Conservation (phyloP, 2,329 filamentous ascomycete species). For the Cladosporium sphaerospermum region DNA sequence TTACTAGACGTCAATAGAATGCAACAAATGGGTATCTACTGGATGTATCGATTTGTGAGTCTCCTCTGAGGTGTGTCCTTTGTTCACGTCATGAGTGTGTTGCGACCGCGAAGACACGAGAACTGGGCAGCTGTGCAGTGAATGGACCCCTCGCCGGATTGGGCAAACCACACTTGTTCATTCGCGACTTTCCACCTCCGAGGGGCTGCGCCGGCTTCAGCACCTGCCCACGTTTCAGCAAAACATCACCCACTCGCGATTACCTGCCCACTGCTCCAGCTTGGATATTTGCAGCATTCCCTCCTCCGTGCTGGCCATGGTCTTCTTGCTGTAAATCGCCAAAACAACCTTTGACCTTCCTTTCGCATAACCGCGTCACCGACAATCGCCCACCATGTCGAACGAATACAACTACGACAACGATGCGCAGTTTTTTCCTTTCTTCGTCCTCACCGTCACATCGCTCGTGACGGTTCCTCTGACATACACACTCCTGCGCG, state of each 20-base stretch:
- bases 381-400: slow-evolving; percentile 56
- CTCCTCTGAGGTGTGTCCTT: too few relatives aligned
- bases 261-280: background rate
- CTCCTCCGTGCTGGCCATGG: slow-evolving; percentile 10
- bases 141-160: background rate
- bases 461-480: slow-evolving; percentile 82
- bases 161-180: background rate
- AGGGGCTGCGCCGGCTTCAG: background rate
- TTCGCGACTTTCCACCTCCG: background rate
- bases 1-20: too few relatives aligned
- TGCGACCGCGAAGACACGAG: too few relatives aligned
- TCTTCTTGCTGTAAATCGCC: background rate
- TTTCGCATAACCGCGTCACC: background rate
- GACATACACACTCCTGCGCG: slow-evolving; percentile 77
- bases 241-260: background rate
- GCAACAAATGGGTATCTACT: too few relatives aligned
- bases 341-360: background rate
- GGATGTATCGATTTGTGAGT: too few relatives aligned
- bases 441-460: slow-evolving; percentile 90
- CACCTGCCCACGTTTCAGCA: background rate
- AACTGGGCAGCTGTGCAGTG: too few relatives aligned
- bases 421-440: slow-evolving; percentile 96
- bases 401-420: slow-evolving; percentile 98
- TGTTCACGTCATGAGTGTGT: too few relatives aligned
- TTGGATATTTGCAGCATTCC: background rate